phyloP scores from a whole-genome alignment of 176 grass and related monocot species.

The Dactylis glomerata region DNA sequence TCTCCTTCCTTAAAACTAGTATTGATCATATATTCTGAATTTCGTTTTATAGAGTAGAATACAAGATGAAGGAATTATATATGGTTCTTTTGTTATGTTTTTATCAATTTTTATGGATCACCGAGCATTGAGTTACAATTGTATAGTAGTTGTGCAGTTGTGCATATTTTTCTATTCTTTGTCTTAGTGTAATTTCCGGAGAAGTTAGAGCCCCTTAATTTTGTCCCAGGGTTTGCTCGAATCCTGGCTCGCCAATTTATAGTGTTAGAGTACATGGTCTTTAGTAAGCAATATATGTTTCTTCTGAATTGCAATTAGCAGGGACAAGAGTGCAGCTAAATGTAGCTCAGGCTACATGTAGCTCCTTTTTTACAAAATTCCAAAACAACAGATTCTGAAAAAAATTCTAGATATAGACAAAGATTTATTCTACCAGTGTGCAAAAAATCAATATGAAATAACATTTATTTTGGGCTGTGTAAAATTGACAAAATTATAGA shows the following conservation, averaged over 20 bases:
- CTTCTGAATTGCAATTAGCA: neutral
- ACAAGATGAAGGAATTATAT: neutral
- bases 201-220: neutral
- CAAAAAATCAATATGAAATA: too few relatives aligned
- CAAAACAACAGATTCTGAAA: too few relatives aligned
- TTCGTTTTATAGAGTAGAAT: neutral
- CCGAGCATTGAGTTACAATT: neutral
- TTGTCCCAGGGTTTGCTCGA: neutral
- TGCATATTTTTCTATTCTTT: neutral
- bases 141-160: neutral
- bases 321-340: too few relatives aligned
- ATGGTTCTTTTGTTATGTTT: neutral
- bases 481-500: too few relatives aligned
- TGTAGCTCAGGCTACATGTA: too few relatives aligned
- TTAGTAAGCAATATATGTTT: neutral
- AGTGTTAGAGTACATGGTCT: neutral
- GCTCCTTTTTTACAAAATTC: too few relatives aligned
- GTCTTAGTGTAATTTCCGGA: neutral
- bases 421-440: too few relatives aligned
- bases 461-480: too few relatives aligned
- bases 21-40: neutral
- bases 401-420: too few relatives aligned
- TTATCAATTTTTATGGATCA: neutral
- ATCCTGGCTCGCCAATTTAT: neutral
- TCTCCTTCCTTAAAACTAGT: neutral